These are phyloP conservation scores for Paramyrothecium roridum DNA, from an alignment of 2,329 filamentous ascomycete genomes.

Conservation along the genomic window DNA sequence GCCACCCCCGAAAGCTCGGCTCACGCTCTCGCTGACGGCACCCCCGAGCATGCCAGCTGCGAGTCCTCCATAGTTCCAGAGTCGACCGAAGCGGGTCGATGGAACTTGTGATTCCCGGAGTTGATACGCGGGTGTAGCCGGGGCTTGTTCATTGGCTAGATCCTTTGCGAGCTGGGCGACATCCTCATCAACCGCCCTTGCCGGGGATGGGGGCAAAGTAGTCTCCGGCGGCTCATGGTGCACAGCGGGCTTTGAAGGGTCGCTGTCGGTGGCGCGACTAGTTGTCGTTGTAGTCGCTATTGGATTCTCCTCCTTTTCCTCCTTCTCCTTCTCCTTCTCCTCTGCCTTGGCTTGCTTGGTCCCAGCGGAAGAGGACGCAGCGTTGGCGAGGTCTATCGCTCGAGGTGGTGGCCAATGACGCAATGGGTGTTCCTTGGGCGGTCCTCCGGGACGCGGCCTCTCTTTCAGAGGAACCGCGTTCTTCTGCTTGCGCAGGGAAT, in stretches of 20 bases:
- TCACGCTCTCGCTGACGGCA: slow-evolving; percentile 80
- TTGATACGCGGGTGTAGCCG: slow-evolving; percentile 48
- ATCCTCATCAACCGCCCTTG: slow-evolving; percentile 6
- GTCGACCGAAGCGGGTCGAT: slow-evolving; percentile 76
- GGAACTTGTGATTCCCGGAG: slow-evolving; percentile 89
- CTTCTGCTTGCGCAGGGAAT: slow-evolving; percentile 27
- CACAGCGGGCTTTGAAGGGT: neutral
- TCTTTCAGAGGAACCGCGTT: slow-evolving; percentile 5
- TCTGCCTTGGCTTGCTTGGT: neutral
- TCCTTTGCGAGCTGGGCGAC: slow-evolving; percentile 22
- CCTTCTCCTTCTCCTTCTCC: neutral
- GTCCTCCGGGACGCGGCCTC: slow-evolving; percentile 9
- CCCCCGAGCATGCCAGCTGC: slow-evolving; percentile 95
- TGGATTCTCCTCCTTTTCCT: slow-evolving; percentile 2
- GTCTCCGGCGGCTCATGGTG: neutral
- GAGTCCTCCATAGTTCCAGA: slow-evolving; percentile 94
- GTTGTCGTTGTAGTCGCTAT: neutral
- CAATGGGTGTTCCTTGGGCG: slow-evolving; percentile 33
- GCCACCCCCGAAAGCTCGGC: slow-evolving; percentile 70
- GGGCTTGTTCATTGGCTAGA: slow-evolving; percentile 9
- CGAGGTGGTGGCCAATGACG: slow-evolving; percentile 27
- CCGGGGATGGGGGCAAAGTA: neutral
- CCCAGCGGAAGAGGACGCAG: neutral
- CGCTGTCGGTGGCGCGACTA: neutral
- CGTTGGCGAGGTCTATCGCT: slow-evolving; percentile 11